Percentiles rank a stretch among this genome's conserved stretches.
Conservation (phyloP, 2,329 filamentous ascomycete species). For the Cadophora gregata region DNA sequence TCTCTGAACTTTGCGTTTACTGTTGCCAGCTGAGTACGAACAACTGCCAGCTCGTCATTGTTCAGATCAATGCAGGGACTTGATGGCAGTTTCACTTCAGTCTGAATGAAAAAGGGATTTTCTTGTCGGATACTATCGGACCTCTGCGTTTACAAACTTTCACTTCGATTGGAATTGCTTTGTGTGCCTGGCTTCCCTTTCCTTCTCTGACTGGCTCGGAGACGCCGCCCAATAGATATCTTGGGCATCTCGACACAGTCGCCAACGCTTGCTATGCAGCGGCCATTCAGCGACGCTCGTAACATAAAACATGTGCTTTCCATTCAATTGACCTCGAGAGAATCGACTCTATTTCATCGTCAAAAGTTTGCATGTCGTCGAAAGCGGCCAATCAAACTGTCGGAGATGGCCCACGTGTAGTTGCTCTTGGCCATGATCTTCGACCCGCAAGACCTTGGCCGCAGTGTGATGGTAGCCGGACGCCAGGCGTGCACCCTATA, state of each 20-base stretch:
- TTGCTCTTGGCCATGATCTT: conserved; percentile 3
- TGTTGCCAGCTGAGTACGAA: too few relatives aligned
- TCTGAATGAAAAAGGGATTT: too few relatives aligned
- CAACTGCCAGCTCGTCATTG: too few relatives aligned
- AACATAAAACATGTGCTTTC: background rate
- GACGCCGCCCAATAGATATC: too few relatives aligned
- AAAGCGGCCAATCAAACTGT: conserved; percentile 9
- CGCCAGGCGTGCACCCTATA: background rate
- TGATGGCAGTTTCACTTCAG: too few relatives aligned
- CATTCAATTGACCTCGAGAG: background rate
- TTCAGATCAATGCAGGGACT: too few relatives aligned
- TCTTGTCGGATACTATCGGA: too few relatives aligned
- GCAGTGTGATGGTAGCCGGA: background rate
- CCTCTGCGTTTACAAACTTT: too few relatives aligned
- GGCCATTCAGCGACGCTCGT: background rate
- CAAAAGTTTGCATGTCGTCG: conserved; percentile 14
- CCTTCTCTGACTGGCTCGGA: background rate
- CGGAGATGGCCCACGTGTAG: conserved; percentile 8
- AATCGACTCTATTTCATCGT: background rate
- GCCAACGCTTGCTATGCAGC: background rate
- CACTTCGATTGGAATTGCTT: background rate
- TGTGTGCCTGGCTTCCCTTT: background rate
- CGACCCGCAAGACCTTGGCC: background rate
- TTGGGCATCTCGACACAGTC: background rate
- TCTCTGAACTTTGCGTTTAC: too few relatives aligned